A percentile compares a stretch with the other conserved stretches of the same genome.
Evolutionary conservation across 495 filamentous ascomycete species (phyloP).

Genomic region (Tetracladium setigerum): DNA sequence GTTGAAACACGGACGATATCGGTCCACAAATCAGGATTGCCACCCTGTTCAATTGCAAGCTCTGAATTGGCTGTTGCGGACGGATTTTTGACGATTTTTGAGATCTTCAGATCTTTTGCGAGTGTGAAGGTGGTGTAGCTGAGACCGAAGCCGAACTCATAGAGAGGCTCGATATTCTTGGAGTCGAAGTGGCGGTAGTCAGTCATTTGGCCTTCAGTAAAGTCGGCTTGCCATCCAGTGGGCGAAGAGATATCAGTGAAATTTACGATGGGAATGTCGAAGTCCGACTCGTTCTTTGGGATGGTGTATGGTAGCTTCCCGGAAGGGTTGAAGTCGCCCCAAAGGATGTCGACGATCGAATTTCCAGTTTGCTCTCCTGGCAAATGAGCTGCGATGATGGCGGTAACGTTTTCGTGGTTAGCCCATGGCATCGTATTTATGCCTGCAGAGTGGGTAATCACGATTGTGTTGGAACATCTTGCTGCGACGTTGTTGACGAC

Average conservation of each 20-base stretch:
- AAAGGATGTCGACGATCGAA: conserved; percentile 47
- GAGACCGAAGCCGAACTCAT: conserved; percentile 65
- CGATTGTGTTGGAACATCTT: conserved; percentile 50
- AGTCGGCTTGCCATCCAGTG: conserved; percentile 13
- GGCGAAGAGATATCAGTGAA: conserved; percentile 24
- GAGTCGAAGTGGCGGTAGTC: conserved; percentile 64
- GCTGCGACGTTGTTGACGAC: conserved; percentile 48
- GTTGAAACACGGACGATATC: conserved; percentile 50
- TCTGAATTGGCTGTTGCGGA: background rate
- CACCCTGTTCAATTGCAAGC: conserved; percentile 37
- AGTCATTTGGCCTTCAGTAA: conserved; percentile 10
- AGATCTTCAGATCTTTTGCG: conserved; percentile 10
- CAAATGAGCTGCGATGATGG: conserved; percentile 48
- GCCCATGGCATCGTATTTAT: conserved; percentile 56
- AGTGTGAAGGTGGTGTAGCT: conserved; percentile 62
- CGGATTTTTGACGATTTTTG: background rate
- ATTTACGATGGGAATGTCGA: conserved; percentile 24
- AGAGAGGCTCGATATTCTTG: conserved; percentile 49
- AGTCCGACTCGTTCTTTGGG: conserved; percentile 53
- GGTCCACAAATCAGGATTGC: conserved; percentile 75
- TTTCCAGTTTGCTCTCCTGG: conserved; percentile 52
- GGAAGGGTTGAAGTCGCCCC: conserved; percentile 49
- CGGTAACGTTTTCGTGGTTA: conserved; percentile 53
- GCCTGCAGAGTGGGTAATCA: conserved; percentile 54
- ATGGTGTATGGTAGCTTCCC: conserved; percentile 66